Evolutionary conservation across 192 early-diverging fungal species (phyloP), one percentile per base, ranked within the genome.

Genomic region (Pilaira anomala): DNA sequence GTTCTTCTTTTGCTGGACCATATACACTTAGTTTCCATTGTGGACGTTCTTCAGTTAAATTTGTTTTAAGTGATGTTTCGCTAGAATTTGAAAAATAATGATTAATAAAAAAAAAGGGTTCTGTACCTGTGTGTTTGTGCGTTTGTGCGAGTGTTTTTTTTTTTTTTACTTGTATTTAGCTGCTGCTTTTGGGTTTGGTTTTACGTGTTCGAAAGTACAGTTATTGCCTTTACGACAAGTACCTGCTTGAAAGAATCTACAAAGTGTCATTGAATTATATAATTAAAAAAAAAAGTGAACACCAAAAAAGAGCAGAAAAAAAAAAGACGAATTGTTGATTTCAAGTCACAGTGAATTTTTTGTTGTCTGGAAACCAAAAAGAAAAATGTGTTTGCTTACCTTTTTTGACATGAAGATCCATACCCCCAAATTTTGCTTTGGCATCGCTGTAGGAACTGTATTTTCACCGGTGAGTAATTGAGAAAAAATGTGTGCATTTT

Each of bases 151-250:
- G 28, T 44, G 40, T 18, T 65, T 70, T 46, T 68, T 52, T 50
- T 52, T 72, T 24, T 52, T 58, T 30, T 79, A 77, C 45, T 84
- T 77, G 26, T 73, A 73, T 57, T 63, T 64, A 13, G 67, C 45
- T 46, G 53, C 68, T 68, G 74, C 55, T 7, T 63, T 51, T 7
- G 65, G 50, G 19, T 72, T 75, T 26, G 76, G 72, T 24, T 78
- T 68, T 2, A 78, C 74, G 58, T 89, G 87, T 53, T 82, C 78
- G 54, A 78, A 76, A 4, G 74, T 79, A 60, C 87, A 89, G 25
- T 68, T 73, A 42, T 69, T 72, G 36, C 87, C 87, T 46, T 77
- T 82, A 22, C 45, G 74, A 70, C 87, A 89, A 12, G 68, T 79
- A 7, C 83, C 81, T 54, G 83, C 75, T 49, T 76, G 74, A 66